Conservation (phyloP, 371 early-diverging fungal genomes). For the Mortierella sp. region DNA sequence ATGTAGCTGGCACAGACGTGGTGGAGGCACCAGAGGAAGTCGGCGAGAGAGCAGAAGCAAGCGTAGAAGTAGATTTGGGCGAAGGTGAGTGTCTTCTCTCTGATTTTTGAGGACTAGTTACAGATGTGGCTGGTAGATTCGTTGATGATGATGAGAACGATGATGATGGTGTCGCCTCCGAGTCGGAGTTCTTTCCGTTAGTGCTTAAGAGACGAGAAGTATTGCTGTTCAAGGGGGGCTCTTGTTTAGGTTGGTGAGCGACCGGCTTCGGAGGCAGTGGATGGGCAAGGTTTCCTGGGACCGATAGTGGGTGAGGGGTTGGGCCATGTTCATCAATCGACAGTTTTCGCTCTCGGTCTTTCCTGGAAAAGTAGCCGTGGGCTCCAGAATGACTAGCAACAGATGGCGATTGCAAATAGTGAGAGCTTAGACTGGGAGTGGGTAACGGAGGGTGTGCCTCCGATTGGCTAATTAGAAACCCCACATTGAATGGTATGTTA, state of each 20-base stretch:
- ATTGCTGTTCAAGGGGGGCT: too few species aligned
- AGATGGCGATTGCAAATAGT: slow-evolving; percentile 46
- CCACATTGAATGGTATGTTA: not conserved
- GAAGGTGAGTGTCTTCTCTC: slow-evolving; percentile 22
- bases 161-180: too few species aligned
- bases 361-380: slow-evolving; percentile 43
- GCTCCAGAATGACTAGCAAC: slow-evolving; percentile 30
- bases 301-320: not conserved
- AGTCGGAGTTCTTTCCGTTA: too few species aligned
- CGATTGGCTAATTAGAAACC: slow-evolving; percentile 6
- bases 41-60: too few species aligned
- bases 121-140: too few species aligned
- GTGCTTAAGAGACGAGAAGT: too few species aligned
- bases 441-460: slow-evolving; percentile 25
- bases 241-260: not conserved
- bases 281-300: slow-evolving; percentile 29
- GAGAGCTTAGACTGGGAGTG: slow-evolving; percentile 34
- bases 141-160: too few species aligned
- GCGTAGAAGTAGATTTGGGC: not conserved
- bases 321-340: slow-evolving; percentile 32
- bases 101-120: not conserved
- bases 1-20: not conserved
- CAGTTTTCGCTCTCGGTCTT: slow-evolving; percentile 36
- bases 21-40: not conserved
- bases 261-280: slow-evolving; percentile 46